Base-by-base conservation (phyloP, 768 basidiomycete genomes). In the Hypsizygus marmoreus region DNA sequence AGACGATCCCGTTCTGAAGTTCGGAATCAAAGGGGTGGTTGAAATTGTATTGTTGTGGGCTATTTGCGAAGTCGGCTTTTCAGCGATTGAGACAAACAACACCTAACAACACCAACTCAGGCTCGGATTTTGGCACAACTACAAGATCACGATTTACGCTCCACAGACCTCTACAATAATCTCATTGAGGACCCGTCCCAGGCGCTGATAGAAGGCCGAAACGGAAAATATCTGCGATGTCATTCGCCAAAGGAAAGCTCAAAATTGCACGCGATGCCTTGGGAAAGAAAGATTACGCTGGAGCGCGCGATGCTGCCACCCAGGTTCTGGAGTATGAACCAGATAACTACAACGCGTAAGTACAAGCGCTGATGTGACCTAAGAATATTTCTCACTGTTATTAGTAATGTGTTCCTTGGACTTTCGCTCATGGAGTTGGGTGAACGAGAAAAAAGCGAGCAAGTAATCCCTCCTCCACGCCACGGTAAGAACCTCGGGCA, bases 261-360 rank as follows among this genome's bases (percentile, higher is more conserved):
- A 95, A 94, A 65, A 66, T 76, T 16, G 86, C 91, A 10, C 80
- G 88, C 49, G 91, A 93, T 43, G 76, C 81, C 3, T 68, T 95
- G 16, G 72, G 69, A 10, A 87, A 84, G 61, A 92, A 91, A 60
- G 84, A 95, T 50, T 93, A 80, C 55, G 62, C 70, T 4, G 67
- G 66, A 14, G 93, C 91, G 9, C 80, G 77, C 49, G 77, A 84
- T 52, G 77, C 82, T n/a, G 81, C 86, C 6, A 62, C 70, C 32
- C 76, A 82, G 51, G 82, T 84, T 7, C 68, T 91, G 13, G 82
- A 84, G 28, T 83, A 81, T 52, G 94, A 97, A 45, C 76, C 85
- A 1, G 78, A 81, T 32, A 93, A 92, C 58, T 95, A 95, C 61
- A 84, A 88, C 58, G 94, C 90, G 92, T 95, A 62, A 58, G 86